Percentiles rank a stretch among this genome's conserved stretches.
phyloP scores from a whole-genome alignment of 2,329 filamentous ascomycete genomes.

The Colletotrichum lentis region DNA sequence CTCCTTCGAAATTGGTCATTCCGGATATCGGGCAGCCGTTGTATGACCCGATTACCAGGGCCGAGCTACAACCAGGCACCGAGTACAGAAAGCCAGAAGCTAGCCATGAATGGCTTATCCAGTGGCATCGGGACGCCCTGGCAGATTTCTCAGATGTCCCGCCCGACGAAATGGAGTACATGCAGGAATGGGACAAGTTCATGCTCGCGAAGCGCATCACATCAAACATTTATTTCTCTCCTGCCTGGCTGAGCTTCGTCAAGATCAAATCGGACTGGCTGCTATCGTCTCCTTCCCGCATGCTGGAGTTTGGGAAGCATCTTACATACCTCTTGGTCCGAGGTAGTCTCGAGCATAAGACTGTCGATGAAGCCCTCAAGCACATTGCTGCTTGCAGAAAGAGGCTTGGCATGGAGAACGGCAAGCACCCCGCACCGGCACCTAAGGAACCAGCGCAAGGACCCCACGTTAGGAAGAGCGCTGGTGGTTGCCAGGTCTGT shows the following conservation, averaged over 20 bases:
- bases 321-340: constrained; percentile 59
- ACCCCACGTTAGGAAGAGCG: constrained; percentile 52
- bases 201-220: constrained; percentile 61
- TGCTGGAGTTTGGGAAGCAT: constrained; percentile 65
- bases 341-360: constrained; percentile 56
- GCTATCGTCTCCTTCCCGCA: constrained; percentile 55
- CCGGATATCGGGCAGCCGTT: constrained; percentile 61
- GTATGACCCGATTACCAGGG: constrained; percentile 66
- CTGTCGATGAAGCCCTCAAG: constrained; percentile 53
- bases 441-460: constrained; percentile 45
- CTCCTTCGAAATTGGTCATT: constrained; percentile 48
- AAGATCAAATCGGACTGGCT: constrained; percentile 62
- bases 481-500: constrained; percentile 58
- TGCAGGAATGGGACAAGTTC: constrained; percentile 66
- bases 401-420: constrained; percentile 39
- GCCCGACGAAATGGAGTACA: constrained; percentile 64
- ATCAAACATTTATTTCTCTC: constrained; percentile 61
- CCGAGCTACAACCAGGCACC: constrained; percentile 58
- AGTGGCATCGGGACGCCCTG: constrained; percentile 67
- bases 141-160: constrained; percentile 66
- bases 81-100: constrained; percentile 53
- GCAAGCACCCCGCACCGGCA: constrained; percentile 8
- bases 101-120: constrained; percentile 64
- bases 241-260: constrained; percentile 62
- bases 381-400: constrained; percentile 55